These are phyloP conservation scores for Trichothecium sympodiale DNA, from an alignment of 2,329 filamentous ascomycete genomes.

Conservation along the genomic window DNA sequence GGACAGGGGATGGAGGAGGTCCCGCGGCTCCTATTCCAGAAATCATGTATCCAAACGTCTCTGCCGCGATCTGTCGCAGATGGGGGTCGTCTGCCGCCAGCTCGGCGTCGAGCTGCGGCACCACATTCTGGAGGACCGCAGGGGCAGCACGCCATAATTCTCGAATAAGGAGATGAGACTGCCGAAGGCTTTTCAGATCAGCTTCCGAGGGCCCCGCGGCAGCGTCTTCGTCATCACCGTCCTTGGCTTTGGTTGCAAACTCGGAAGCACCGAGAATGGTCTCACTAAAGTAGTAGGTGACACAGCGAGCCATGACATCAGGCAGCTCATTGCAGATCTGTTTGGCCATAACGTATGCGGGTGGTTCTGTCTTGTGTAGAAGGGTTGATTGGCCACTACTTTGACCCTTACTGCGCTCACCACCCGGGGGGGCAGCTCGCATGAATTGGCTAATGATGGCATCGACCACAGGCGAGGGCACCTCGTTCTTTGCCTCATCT, in stretches of 20 bases:
- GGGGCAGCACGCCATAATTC: slow-evolving; percentile 92
- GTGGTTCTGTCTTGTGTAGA: slow-evolving; percentile 75
- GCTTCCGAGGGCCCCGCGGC: slow-evolving; percentile 61
- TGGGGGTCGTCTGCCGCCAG: slow-evolving; percentile 81
- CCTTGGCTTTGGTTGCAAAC: slow-evolving; percentile 43
- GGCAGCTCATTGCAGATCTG: slow-evolving; percentile 80
- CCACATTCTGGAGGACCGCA: slow-evolving; percentile 79
- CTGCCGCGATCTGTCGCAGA: slow-evolving; percentile 76
- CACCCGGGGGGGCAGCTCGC: slow-evolving; percentile 63
- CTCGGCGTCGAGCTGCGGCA: slow-evolving; percentile 88
- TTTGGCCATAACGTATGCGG: slow-evolving; percentile 94
- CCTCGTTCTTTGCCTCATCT: slow-evolving; percentile 62
- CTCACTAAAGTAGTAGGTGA: slow-evolving; percentile 94
- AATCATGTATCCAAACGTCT: slow-evolving; percentile 91
- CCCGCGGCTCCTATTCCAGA: slow-evolving; percentile 88
- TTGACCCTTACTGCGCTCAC: slow-evolving; percentile 49
- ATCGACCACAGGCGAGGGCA: slow-evolving; percentile 78
- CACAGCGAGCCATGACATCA: slow-evolving; percentile 89
- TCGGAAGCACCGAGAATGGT: slow-evolving; percentile 82
- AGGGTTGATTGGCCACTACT: slow-evolving; percentile 75
- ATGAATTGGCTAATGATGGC: slow-evolving; percentile 93
- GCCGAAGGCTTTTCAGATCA: slow-evolving; percentile 77
- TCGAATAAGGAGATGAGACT: slow-evolving; percentile 79
- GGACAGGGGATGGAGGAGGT: slow-evolving; percentile 56
- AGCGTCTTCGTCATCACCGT: slow-evolving; percentile 52